Evolutionary conservation across 495 filamentous ascomycete genomes (phyloP), one percentile per base, ranked within the genome.

Genomic region (Xylaria curta): DNA sequence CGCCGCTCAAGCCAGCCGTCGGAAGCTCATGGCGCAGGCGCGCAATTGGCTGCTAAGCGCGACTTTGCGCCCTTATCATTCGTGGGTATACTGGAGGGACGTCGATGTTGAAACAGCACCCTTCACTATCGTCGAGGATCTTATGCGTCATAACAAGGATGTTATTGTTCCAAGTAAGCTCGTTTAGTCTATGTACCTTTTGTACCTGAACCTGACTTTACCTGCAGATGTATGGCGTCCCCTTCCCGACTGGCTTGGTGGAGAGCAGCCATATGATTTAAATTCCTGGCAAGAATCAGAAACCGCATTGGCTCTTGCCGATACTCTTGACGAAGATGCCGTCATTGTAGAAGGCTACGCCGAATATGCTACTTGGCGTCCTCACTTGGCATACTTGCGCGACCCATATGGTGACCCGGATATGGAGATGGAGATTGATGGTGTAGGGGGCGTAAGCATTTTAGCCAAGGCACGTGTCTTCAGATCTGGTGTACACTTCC

Each of bases 241-340:
- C 12, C 88, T 99, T 68, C 97, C 97, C 12, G 97, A 99, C 81
- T 99, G 97, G 97, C 92, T 99, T 47, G 97, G 97, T 38, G 97
- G 97, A 77, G 97, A 99, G 79, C 97, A 99, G 78, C 97, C 97
- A 0, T 99, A 99, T 77, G 97, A 99, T 83, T 83, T 99, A 78
- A 99, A 99, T 76, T 98, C 95, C 1, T 99, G 97, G 97, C 97
- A 98, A 81, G 97, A 99, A 81, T 98, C 97, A 0, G 97, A 99
- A 73, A 98, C 97, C 0, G 97, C 97, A 0, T 84, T 99, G 58
- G 93, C 93, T 4, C 88, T 99, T 31, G 97, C 97, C 17, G 95
- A 98, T 69, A 97, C 93, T 1, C 86, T 99, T 24, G 97, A 99
- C 70, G 97, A 99, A 80, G 97, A 99, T 81, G 97, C 97, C 0